Evolutionary conservation across 345 rosid genomes (phyloP), one percentile per base, ranked within the genome.

Genomic region (Lenwebbia sp.): DNA sequence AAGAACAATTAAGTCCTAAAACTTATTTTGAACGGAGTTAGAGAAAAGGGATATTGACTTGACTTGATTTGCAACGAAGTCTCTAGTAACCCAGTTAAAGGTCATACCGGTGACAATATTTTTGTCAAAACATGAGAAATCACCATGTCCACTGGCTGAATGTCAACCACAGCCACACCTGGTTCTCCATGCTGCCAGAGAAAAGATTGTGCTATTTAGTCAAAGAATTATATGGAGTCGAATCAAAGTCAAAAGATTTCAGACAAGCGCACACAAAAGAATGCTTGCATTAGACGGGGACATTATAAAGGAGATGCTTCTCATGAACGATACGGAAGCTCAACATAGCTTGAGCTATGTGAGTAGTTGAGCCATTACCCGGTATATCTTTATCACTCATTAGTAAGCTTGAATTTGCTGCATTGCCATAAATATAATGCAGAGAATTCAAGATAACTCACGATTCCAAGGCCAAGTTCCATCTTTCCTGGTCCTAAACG

Each of bases 391-490:
- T 49, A 82, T 50, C 84, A 82, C 19, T 82, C 33, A 26, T 13
- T 82, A 7, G 25, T 49, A 82, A 82, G 54, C 44, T 65, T 17
- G 44, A 17, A 19, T 33, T 70, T 10, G 3, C 25, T 33, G 47
- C 78, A 70, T 70, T 44, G 40, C 50, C 25, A 23, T 82, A 47
- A 57, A 83, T 53, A 41, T 22, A 84, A 33, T 54, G 49, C 75
- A 37, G 53, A 41, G 81, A n/a, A 84, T 50, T 33, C 57, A 47
- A 86, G 87, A 75, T 65, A 87, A 91, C 98, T 92, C 92, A 97
- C 99, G 90, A 97, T 94, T 92, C 99, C 99, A 85, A 97, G 98
- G 86, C 99, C 99, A 85, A 97, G 98, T 88, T 97, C 98, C 98
- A 97, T 95, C 91, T 96, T 97, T 83, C 94, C 96, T 10, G 92